A percentile compares a stretch with the other conserved stretches of the same genome.
These are phyloP conservation scores for Platanus orientalis DNA, from an alignment of 164 flowering plant species.

Conservation along the genomic window DNA sequence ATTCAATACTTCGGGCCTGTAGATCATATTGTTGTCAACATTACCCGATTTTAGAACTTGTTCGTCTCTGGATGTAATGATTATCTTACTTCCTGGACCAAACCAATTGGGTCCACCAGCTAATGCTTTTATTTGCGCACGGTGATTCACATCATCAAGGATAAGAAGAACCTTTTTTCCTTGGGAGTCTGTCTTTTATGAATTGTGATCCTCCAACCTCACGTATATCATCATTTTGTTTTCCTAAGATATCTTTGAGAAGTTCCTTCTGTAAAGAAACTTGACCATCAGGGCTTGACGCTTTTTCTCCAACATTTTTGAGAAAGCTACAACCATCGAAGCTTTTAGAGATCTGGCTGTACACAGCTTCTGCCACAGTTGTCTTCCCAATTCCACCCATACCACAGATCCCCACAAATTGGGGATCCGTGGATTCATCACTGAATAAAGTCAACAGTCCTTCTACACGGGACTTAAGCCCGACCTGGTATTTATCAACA, in stretches of 20 bases:
- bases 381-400: too few species aligned
- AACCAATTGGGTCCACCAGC: too few species aligned
- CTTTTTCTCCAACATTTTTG: slow-evolving; percentile 13
- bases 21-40: background rate
- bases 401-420: too few species aligned
- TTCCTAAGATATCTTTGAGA: too few species aligned
- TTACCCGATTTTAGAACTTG: background rate
- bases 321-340: too few species aligned
- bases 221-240: background rate
- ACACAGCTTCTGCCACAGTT: slow-evolving; percentile 18
- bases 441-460: background rate
- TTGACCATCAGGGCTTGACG: background rate
- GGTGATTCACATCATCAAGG: slow-evolving; percentile 26
- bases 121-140: slow-evolving; percentile 12
- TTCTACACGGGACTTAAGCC: slow-evolving; percentile 5
- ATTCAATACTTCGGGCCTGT: background rate
- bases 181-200: background rate
- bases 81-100: too few species aligned
- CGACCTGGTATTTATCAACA: slow-evolving; percentile 1
- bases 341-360: background rate
- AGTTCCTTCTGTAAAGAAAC: background rate
- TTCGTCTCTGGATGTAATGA: slow-evolving; percentile 13
- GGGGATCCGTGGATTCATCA: too few species aligned
- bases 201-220: background rate
- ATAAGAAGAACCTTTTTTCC: too few species aligned